These are phyloP conservation scores for Trichosporon sp. DNA, from an alignment of 1,284 basidiomycete genomes.

Conservation along the genomic window DNA sequence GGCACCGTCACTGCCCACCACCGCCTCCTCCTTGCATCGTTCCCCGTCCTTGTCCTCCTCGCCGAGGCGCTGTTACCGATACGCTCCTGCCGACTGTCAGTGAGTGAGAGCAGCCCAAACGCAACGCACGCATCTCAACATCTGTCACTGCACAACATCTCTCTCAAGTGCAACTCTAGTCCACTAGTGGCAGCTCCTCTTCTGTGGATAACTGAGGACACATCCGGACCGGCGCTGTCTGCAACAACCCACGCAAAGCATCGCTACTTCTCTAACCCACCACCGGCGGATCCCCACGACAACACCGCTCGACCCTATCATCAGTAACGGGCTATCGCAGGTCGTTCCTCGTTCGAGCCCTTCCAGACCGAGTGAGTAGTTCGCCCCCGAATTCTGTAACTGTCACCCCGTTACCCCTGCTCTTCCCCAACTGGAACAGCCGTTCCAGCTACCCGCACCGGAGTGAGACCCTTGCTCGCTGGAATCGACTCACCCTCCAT, in stretches of 20 bases:
- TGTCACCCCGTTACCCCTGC: slow-evolving; percentile 1
- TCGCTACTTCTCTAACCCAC: neutral
- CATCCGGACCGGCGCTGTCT: neutral
- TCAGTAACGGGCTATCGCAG: neutral
- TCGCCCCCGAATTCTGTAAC: neutral
- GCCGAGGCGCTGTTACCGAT: neutral
- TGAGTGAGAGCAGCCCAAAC: too few relatives aligned
- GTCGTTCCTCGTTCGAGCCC: neutral
- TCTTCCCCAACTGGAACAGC: neutral
- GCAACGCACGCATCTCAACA: neutral
- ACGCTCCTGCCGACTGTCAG: slow-evolving; percentile 1
- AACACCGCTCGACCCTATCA: neutral
- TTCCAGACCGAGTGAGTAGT: neutral
- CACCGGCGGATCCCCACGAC: neutral
- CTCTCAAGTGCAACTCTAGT: too few relatives aligned
- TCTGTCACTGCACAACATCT: too few relatives aligned
- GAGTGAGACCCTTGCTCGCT: neutral
- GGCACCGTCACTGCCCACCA: neutral
- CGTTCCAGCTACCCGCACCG: neutral
- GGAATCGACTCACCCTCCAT: neutral
- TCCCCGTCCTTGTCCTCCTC: slow-evolving; percentile 3
- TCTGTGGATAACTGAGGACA: neutral
- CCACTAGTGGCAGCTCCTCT: neutral
- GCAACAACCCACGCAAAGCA: neutral
- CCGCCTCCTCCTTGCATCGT: neutral